Conservation (phyloP, 2,329 filamentous ascomycete genomes). For the Penicillium sp. region DNA sequence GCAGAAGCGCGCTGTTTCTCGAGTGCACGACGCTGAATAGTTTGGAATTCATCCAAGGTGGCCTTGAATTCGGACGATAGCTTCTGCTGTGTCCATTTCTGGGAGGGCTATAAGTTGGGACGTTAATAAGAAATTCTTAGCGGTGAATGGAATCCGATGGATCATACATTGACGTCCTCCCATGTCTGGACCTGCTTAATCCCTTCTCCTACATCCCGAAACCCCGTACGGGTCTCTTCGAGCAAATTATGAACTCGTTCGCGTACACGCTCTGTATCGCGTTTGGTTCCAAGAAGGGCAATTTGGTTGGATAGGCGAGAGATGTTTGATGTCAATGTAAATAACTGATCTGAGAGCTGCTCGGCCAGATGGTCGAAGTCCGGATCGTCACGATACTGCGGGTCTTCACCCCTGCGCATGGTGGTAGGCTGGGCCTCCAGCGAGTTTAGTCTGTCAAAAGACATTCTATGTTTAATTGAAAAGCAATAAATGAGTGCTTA, state of each 20-base stretch:
- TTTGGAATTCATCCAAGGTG: slow-evolving; percentile 86
- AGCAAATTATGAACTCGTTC: slow-evolving; percentile 86
- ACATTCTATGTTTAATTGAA: slow-evolving; percentile 59
- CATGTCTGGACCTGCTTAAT: slow-evolving; percentile 87
- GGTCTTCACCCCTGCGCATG: slow-evolving; percentile 67
- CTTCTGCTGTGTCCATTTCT: slow-evolving; percentile 96
- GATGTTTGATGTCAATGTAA: slow-evolving; percentile 84
- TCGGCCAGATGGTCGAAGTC: slow-evolving; percentile 83
- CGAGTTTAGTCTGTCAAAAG: slow-evolving; percentile 81
- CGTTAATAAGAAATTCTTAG: slow-evolving; percentile 12
- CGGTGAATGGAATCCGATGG: not conserved
- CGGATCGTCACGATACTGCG: slow-evolving; percentile 84
- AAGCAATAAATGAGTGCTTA: slow-evolving; percentile 5
- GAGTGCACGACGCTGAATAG: slow-evolving; percentile 81
- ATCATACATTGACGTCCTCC: slow-evolving; percentile 75
- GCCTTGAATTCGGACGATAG: slow-evolving; percentile 90
- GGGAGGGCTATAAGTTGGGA: slow-evolving; percentile 65
- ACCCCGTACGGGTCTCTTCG: slow-evolving; percentile 80
- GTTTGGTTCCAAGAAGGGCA: slow-evolving; percentile 79
- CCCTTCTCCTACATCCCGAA: slow-evolving; percentile 89
- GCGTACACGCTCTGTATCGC: slow-evolving; percentile 85
- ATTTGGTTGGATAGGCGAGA: slow-evolving; percentile 82
- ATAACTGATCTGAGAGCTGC: slow-evolving; percentile 82
- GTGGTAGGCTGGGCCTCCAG: slow-evolving; percentile 76
- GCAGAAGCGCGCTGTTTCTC: slow-evolving; percentile 91